Percentiles rank a stretch among this genome's conserved stretches.
Evolutionary conservation across 495 filamentous ascomycete genomes (phyloP).

Genomic region (Neurospora cerealis): DNA sequence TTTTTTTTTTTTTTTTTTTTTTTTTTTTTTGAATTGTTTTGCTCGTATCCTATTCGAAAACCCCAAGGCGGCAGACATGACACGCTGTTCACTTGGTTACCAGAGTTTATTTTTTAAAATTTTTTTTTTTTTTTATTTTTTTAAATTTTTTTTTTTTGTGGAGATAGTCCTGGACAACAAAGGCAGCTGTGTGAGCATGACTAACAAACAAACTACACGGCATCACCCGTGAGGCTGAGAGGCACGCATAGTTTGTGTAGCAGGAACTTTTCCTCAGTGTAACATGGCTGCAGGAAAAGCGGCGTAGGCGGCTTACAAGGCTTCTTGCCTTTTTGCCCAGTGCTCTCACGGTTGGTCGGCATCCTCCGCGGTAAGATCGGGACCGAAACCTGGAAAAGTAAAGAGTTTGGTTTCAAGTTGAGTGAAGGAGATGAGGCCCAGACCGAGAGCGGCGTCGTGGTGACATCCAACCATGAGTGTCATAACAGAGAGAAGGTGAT

Average conservation of each 20-base stretch:
- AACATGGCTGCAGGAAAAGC: background rate
- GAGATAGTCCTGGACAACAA: background rate
- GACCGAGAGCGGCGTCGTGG: background rate
- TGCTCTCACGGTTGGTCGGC: background rate
- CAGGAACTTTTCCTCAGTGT: background rate
- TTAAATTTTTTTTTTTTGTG: background rate
- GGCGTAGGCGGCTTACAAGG: background rate
- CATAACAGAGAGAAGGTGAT: background rate
- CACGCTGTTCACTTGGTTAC: background rate
- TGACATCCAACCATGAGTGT: background rate
- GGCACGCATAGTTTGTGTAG: background rate
- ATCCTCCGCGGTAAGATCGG: background rate
- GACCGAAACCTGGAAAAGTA: background rate
- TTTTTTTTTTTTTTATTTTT: no score
- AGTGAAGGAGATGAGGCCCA: background rate
- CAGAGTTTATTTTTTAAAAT: no score
- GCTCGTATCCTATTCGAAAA: background rate
- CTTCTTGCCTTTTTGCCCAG: background rate
- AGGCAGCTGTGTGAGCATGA: background rate
- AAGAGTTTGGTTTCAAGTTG: background rate
- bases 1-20: background rate
- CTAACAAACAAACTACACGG: background rate
- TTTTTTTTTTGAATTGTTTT: background rate
- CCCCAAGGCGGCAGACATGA: background rate
- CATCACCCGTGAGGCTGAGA: background rate